These are phyloP conservation scores for Amphirosellinia nigrospora DNA, from an alignment of 495 filamentous ascomycete species.

Conservation along the genomic window DNA sequence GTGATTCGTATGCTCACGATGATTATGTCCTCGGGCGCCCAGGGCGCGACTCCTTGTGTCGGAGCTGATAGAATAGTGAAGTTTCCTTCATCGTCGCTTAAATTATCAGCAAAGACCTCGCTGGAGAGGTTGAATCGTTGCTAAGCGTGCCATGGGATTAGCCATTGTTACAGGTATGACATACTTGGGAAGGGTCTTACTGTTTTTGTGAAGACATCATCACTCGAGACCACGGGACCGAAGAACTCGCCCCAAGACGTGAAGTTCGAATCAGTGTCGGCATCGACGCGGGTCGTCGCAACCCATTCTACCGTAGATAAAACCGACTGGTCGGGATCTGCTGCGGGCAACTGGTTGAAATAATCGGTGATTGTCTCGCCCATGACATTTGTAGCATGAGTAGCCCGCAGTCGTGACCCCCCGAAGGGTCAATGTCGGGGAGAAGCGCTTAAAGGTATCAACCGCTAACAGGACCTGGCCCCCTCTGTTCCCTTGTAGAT, in stretches of 20 bases:
- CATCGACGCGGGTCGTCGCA: constrained; percentile 48
- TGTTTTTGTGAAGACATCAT: not conserved
- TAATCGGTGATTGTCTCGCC: constrained; percentile 50
- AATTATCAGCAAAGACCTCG: not conserved
- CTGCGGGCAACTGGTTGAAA: constrained; percentile 32
- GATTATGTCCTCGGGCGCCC: not conserved
- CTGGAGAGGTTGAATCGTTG: constrained; percentile 9
- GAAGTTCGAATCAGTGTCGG: constrained; percentile 53
- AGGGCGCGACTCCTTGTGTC: not conserved
- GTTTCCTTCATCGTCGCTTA: not conserved
- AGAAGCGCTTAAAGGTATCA: constrained; percentile 61
- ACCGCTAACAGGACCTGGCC: constrained; percentile 48
- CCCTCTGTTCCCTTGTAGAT: constrained; percentile 57
- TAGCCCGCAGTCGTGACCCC: constrained; percentile 53
- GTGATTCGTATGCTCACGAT: not conserved
- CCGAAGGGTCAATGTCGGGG: constrained; percentile 51
- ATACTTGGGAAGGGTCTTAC: not conserved
- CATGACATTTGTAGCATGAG: constrained; percentile 47
- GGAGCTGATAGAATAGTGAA: not conserved
- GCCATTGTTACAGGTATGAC: not conserved
- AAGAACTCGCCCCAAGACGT: constrained; percentile 61
- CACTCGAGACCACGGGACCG: constrained; percentile 38
- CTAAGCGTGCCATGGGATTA: not conserved
- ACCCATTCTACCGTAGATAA: constrained; percentile 49
- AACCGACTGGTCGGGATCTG: constrained; percentile 32